Percentiles rank a stretch among this genome's conserved stretches.
Evolutionary conservation across 78 protist species (phyloP).

Genomic region (Isochrysis galbana): DNA sequence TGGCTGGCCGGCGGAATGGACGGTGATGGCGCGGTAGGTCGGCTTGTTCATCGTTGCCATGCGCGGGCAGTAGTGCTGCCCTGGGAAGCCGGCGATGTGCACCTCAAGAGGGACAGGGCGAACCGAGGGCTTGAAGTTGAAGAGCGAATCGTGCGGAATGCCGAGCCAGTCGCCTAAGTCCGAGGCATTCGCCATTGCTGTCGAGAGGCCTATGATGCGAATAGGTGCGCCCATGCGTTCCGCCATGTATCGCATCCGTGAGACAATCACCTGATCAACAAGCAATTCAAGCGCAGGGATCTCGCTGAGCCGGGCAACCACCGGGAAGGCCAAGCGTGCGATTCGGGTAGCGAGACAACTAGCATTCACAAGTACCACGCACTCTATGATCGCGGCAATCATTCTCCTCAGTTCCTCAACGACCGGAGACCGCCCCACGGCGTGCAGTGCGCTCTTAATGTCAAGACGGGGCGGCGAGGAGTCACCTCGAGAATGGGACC

Average conservation of each 20-base stretch:
- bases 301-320: no score
- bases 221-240: constrained; percentile 58
- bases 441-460: no score
- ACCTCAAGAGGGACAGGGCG: constrained; percentile 96
- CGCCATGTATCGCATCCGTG: constrained; percentile 77
- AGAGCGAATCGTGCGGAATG: constrained; percentile 65
- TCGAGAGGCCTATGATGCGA: constrained; percentile 95
- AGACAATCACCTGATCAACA: constrained; percentile 61
- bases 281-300: constrained; percentile 75
- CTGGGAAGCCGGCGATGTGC: constrained; percentile 86
- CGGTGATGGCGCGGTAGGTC: constrained; percentile 58
- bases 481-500: constrained; percentile 97
- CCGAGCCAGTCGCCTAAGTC: constrained; percentile 98
- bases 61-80: constrained; percentile 99
- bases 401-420: no score
- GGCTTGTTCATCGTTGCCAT: constrained; percentile 99
- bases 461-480: no score
- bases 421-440: no score
- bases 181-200: constrained; percentile 97
- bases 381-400: no score
- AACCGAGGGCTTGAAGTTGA: constrained; percentile 93
- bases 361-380: no score
- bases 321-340: no score
- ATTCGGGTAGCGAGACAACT: no score
- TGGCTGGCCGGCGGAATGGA: constrained; percentile 42